Conservation (phyloP, 2,329 filamentous ascomycete genomes). For the Elsinoe arachidis region DNA sequence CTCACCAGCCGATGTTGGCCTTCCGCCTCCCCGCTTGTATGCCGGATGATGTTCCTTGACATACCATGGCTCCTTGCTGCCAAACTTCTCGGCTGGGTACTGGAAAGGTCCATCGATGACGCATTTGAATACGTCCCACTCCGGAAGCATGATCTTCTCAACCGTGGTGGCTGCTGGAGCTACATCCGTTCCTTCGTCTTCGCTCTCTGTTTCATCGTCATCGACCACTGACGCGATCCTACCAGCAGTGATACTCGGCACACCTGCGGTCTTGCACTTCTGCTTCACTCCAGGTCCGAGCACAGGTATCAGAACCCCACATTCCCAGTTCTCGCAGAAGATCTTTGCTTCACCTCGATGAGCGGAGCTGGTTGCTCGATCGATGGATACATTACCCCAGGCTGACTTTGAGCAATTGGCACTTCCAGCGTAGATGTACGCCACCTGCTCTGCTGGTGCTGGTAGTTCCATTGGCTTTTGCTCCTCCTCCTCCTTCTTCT, state of each 20-base stretch:
- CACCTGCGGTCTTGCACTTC: not conserved
- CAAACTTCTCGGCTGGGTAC: conserved; percentile 48
- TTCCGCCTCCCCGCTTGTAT: not conserved
- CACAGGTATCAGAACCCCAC: conserved; percentile 70
- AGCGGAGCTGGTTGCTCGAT: conserved; percentile 38
- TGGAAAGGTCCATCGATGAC: conserved; percentile 57
- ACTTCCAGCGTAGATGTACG: conserved; percentile 82
- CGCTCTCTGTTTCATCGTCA: conserved; percentile 18
- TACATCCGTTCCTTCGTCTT: conserved; percentile 7
- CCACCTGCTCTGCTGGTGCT: conserved; percentile 29
- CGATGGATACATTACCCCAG: conserved; percentile 73
- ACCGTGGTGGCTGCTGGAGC: not conserved
- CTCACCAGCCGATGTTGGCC: not conserved
- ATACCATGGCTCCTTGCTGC: conserved; percentile 38
- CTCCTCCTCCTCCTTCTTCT: not conserved
- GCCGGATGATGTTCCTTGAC: conserved; percentile 21
- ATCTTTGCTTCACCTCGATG: conserved; percentile 60
- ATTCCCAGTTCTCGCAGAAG: conserved; percentile 90
- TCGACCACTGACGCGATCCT: conserved; percentile 5
- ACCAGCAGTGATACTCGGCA: not conserved
- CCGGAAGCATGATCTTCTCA: conserved; percentile 18
- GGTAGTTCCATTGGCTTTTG: not conserved
- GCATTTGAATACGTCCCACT: conserved; percentile 44
- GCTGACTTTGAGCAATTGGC: conserved; percentile 90
- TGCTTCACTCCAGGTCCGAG: conserved; percentile 14